Base-by-base conservation (phyloP, 2,329 filamentous ascomycete species). In the Tolypocladium endophyticum region DNA sequence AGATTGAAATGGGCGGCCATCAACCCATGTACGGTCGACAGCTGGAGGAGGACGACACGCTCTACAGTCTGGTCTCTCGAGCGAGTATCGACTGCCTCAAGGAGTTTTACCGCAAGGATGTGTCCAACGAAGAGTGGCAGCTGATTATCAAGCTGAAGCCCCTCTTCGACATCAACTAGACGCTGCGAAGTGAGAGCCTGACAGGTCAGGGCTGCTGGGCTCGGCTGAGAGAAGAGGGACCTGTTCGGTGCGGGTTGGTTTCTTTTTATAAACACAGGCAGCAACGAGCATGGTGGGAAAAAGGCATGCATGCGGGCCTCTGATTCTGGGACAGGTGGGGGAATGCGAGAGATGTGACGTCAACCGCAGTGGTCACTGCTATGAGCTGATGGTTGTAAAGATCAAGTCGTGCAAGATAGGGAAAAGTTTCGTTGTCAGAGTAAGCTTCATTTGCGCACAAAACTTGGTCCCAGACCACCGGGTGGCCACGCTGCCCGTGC, bases 11-110 rank as follows among this genome's bases (percentile, higher is more conserved):
- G 84, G 93, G 92, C 58, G 78, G 87, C 61, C 90, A 93, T 72
- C 94, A 99, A 79, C 95, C 94, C 20, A 85, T 88, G 61, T 99
- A 99, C 72, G 94, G 94, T 61, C 89, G 94, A 62, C 94, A 99
- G 64, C 84, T 99, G 57, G 94, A 99, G 74, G 93, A 99, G 74
- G 85, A 86, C 64, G 94, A 99, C 73, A 82, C 78, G 1, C 81
- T 99, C 18, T 97, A 97, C 82, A 93, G 88, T 65, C 81, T 89
- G 61, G 91, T 99, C 68, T 94, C 89, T 52, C 84, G 94, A 66
- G 82, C 85, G 66, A 94, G 89, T 70, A 99, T 99, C 73, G 90
- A 99, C 76, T 92, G 87, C 11, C 84, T 99, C 64, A 99, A 99
- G 82, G 90, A 97, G 71, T 97, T 91, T 73, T 99, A 97, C 79